Evolutionary conservation across 176 grass and related monocot genomes (phyloP), one percentile per base, ranked within the genome.

Genomic region (Oryza nivara): DNA sequence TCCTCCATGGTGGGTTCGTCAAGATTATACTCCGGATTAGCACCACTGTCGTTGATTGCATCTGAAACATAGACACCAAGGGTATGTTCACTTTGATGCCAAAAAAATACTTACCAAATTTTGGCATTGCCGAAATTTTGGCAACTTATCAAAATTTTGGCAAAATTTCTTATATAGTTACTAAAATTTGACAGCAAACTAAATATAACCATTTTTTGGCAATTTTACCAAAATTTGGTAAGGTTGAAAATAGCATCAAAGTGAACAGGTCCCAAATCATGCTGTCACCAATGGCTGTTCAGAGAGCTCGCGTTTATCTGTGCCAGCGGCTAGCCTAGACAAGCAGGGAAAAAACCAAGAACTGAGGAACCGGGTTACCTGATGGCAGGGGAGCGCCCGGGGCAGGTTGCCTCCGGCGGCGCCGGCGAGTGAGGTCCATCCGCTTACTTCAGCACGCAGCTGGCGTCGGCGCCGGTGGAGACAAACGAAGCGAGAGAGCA

Each of bases 1-100:
- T 91, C 89, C 26, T 11, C 79, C 85, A 91, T 91, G 26, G 89
- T 87, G 60, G 89, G 89, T 48, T 91, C 89, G 65, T 91, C 84
- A 10, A 83, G 51, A 76, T 68, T 80, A 60, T 83, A 61, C 71
- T 84, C 85, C 35, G 58, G 49, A 69, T 10, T 54, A 61, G 56
- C 56, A 22, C 19, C 56, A 6, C 6, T 9, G 1, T 61, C 56
- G 1, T 61, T 22, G 56, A 10, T n/a, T 22, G 56, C 9, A 0
- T 10, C 56, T 61, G 56, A 61, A 61, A n/a, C 56, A 61, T 61
- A 2, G 20, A 22, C 9, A 61, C 56, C 56, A 22, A 61, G 2
- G 30, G 26, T 1, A 26, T 25, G 25, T 25, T 25, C 25, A 25
- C 25, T 25, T 25, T 25, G 25, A 25, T 25, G 25, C 25, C 25